Evolutionary conservation across 2,329 filamentous ascomycete species (phyloP).

Genomic region (Alternaria consortialis): DNA sequence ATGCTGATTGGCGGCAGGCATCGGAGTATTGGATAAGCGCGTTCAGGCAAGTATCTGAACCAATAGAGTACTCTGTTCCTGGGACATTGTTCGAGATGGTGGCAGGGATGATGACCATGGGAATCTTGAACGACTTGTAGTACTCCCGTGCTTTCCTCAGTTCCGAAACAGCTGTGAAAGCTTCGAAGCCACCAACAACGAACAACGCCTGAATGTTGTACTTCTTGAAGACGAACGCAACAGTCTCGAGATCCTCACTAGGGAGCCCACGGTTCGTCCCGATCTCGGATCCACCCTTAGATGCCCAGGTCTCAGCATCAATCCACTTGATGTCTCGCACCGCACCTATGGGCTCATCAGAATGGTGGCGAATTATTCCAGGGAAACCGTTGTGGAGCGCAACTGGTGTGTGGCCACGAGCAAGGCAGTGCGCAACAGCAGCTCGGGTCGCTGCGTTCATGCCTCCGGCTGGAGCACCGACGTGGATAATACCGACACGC

Average conservation of each 20-base stretch:
- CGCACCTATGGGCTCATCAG: conserved; percentile 79
- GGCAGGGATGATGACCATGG: conserved; percentile 88
- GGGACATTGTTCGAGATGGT: conserved; percentile 99
- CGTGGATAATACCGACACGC: conserved; percentile 95
- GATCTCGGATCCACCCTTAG: conserved; percentile 96
- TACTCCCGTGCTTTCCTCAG: conserved; percentile 80
- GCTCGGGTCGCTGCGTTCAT: conserved; percentile 98
- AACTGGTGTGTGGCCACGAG: conserved; percentile 89
- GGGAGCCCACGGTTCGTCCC: conserved; percentile 96
- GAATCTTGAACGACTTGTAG: conserved; percentile 89
- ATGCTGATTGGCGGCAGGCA: conserved; percentile 96
- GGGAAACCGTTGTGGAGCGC: conserved; percentile 98
- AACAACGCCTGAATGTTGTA: conserved; percentile 93
- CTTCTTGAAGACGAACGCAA: conserved; percentile 82
- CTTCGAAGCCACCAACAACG: conserved; percentile 93
- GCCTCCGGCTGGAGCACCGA: conserved; percentile 93
- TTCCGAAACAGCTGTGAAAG: conserved; percentile 90
- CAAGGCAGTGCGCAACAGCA: conserved; percentile 90
- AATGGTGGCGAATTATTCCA: conserved; percentile 89
- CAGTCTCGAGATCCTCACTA: conserved; percentile 82
- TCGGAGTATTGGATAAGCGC: conserved; percentile 95
- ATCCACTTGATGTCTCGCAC: conserved; percentile 91
- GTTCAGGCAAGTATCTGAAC: conserved; percentile 96
- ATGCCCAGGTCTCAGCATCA: conserved; percentile 94
- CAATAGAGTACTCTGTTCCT: conserved; percentile 95